A percentile compares a stretch with the other conserved stretches of the same genome.
Conservation (phyloP, 306 rosid genomes). For the Sicyos edulis region DNA sequence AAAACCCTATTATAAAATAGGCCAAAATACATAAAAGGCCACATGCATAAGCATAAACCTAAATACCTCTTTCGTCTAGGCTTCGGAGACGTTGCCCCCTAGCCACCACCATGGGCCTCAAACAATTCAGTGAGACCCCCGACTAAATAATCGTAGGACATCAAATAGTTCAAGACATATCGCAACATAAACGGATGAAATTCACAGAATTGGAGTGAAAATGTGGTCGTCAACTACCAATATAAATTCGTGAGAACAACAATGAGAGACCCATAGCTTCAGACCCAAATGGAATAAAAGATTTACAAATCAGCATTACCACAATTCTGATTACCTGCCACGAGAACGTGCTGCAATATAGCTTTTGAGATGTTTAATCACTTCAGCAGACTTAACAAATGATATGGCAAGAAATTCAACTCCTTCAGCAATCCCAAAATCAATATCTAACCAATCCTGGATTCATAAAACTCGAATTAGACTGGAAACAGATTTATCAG, state of each 20-base stretch:
- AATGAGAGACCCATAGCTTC: background rate
- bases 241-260: background rate
- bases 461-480: conserved; percentile 28
- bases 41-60: too few species aligned
- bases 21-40: too few species aligned
- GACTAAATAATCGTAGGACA: too few species aligned
- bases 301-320: background rate
- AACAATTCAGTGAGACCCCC: too few species aligned
- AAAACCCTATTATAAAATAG: too few species aligned
- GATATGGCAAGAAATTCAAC: conserved; percentile 96
- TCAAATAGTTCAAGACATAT: too few species aligned
- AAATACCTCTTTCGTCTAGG: too few species aligned
- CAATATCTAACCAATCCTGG: conserved; percentile 99
- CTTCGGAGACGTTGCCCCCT: too few species aligned
- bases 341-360: conserved; percentile 89
- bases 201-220: background rate
- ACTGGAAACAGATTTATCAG: conserved; percentile 25
- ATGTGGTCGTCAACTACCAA: background rate
- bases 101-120: too few species aligned
- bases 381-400: conserved; percentile 98
- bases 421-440: conserved; percentile 91
- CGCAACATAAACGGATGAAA: background rate
- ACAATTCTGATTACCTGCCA: conserved; percentile 42
- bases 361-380: conserved; percentile 93
- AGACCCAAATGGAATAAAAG: background rate